Evolutionary conservation across 2,329 filamentous ascomycete genomes (phyloP).

Genomic region (Phoma sp.): DNA sequence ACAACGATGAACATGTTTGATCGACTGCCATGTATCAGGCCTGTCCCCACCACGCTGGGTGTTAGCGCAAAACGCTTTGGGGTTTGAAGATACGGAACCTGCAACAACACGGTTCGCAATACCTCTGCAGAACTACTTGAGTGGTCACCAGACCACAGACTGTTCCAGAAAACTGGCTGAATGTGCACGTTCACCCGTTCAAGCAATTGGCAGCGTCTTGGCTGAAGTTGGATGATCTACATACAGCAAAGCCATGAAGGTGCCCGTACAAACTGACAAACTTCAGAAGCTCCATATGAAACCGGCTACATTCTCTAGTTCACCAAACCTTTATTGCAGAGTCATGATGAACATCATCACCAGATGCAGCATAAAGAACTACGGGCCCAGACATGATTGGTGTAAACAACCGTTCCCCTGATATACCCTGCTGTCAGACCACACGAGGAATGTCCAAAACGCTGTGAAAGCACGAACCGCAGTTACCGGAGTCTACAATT

Average conservation of each 20-base stretch:
- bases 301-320: neutral
- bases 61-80: slow-evolving; percentile 29
- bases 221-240: neutral
- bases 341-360: too few species aligned
- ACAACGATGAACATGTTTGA: slow-evolving; percentile 17
- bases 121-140: slow-evolving; percentile 5
- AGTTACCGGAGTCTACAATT: too few species aligned
- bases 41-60: neutral
- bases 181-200: neutral
- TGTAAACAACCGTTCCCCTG: too few species aligned
- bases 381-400: too few species aligned
- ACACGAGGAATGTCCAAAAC: too few species aligned
- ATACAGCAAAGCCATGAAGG: neutral
- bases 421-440: too few species aligned
- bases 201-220: neutral
- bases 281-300: neutral
- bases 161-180: slow-evolving; percentile 20
- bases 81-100: slow-evolving; percentile 25
- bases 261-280: neutral
- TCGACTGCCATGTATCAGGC: slow-evolving; percentile 20
- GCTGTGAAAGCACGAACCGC: too few species aligned
- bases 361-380: too few species aligned
- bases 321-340: too few species aligned
- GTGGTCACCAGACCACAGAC: slow-evolving; percentile 10
- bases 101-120: slow-evolving; percentile 7